Base-by-base conservation (phyloP, 352 stramenopile species). In the Pythium phragmiticola region DNA sequence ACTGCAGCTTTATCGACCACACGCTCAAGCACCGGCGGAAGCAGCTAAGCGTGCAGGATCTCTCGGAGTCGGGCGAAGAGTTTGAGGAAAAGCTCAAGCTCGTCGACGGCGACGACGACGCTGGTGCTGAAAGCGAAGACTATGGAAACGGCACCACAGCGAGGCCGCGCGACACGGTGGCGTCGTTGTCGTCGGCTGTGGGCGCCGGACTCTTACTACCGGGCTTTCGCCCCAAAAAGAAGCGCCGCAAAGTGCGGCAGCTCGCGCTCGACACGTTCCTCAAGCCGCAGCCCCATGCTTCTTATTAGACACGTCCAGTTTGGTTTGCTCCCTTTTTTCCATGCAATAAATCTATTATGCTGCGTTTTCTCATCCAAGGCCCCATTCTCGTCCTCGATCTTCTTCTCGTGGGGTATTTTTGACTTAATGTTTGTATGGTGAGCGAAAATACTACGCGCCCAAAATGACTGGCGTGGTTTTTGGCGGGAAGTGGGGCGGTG, bases 1-100 rank as follows among this genome's bases (percentile, higher is more conserved):
- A 89, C 60, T 81, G 75, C 56, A 82, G 77, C 13, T 82, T 89
- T 49, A 62, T 87, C 30, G 80, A 85, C n/a, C 48, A 63, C 34
- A 66, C 65, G 6, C 56, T 58, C 26, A 51, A 66, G 33, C 51
- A 54, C 33, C 45, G 48, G 14, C 65, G 28, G 13, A 52, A 68
- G 39, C 42, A 60, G 62, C 46, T 57, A 21, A 51, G 69, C 50
- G 46, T 73, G 59, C 42, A 72, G 48, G 75, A 84, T 60, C 66
- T 88, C 2, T 77, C 77, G 42, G 73, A 80, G 54, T 82, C 69
- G 0, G 78, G 69, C 28, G 69, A 79, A 21, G 67, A 74, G 14
- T 59, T 66, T 33, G 51, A 71, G 54, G 43, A 73, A 51, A 57
- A 64, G 16, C 43, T 61, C 41, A 66, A 66, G 46, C 42, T 62